phyloP scores from a whole-genome alignment of 192 early-diverging fungal genomes.

The Funneliformis mosseae region DNA sequence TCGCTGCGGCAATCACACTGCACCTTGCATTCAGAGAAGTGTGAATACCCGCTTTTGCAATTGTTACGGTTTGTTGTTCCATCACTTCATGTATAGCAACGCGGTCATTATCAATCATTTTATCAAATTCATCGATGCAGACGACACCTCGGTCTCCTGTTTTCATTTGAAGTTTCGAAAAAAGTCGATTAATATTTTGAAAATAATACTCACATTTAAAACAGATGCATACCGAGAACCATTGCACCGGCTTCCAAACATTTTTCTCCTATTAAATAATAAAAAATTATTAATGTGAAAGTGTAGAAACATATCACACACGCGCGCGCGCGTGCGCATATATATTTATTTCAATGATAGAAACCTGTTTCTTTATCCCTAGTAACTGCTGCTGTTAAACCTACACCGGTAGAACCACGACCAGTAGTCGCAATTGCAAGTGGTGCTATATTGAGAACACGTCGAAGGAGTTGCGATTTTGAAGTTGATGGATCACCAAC shows the following conservation, averaged over 20 bases:
- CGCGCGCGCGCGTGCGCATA: no score
- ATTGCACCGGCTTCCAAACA: conserved; percentile 97
- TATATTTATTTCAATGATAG: neutral
- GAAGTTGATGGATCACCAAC: conserved; percentile 99
- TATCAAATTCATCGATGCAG: conserved; percentile 99
- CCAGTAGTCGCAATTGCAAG: conserved; percentile 97
- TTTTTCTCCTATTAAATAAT: conserved; percentile 60
- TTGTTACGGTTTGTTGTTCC: conserved; percentile 99
- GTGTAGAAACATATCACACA: neutral
- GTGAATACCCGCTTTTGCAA: conserved; percentile 98
- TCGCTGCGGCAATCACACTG: conserved; percentile 96
- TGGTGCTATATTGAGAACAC: conserved; percentile 92
- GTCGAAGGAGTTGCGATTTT: conserved; percentile 98
- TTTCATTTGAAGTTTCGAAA: neutral
- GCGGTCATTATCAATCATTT: conserved; percentile 96
- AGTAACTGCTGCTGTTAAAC: conserved; percentile 96
- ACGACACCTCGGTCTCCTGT: conserved; percentile 85
- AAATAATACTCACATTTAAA: neutral
- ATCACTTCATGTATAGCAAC: conserved; percentile 99
- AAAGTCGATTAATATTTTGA: neutral
- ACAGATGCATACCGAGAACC: conserved; percentile 72
- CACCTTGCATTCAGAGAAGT: conserved; percentile 97
- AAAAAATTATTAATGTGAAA: neutral
- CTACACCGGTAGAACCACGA: conserved; percentile 94
- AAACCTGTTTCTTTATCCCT: conserved; percentile 88